These are phyloP conservation scores for Taphrina communis DNA, from an alignment of 1,139 yeast species.

Conservation along the genomic window DNA sequence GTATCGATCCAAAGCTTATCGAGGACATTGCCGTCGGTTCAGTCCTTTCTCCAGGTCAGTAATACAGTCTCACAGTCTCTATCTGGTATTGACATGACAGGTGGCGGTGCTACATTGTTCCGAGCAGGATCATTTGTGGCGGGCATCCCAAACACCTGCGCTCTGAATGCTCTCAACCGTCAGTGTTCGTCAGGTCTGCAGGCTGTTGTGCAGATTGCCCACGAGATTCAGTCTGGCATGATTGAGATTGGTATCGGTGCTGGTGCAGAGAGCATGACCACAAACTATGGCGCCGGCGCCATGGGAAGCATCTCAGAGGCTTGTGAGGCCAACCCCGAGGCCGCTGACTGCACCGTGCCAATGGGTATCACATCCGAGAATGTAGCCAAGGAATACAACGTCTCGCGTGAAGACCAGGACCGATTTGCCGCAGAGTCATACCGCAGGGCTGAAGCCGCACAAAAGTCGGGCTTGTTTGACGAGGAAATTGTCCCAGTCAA, in stretches of 20 bases:
- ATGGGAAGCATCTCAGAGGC: conserved; percentile 65
- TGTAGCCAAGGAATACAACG: conserved; percentile 51
- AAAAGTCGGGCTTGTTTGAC: conserved; percentile 53
- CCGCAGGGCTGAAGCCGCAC: conserved; percentile 53
- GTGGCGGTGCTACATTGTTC: conserved; percentile 54
- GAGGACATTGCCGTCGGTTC: conserved; percentile 89
- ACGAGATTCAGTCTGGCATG: conserved; percentile 84
- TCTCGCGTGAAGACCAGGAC: conserved; percentile 53
- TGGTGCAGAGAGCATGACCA: conserved; percentile 92
- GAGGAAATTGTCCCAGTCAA: conserved; percentile 59
- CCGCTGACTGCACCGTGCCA: conserved; percentile 54
- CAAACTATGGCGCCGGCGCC: conserved; percentile 65
- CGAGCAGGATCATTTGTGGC: conserved; percentile 80
- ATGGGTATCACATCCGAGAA: conserved; percentile 56
- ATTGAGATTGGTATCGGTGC: conserved; percentile 88
- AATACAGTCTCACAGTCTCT: too few relatives aligned
- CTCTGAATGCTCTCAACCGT: conserved; percentile 86
- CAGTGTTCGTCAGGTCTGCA: conserved; percentile 94
- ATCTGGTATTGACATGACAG: not conserved
- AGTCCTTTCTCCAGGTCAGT: conserved; percentile 62
- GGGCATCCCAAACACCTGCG: conserved; percentile 71
- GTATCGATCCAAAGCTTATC: conserved; percentile 68
- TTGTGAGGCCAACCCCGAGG: conserved; percentile 56
- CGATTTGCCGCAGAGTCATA: conserved; percentile 55
- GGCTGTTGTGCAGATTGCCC: conserved; percentile 88